phyloP scores from a whole-genome alignment of 116 monocot species.

The Trichopus zeylanicus region DNA sequence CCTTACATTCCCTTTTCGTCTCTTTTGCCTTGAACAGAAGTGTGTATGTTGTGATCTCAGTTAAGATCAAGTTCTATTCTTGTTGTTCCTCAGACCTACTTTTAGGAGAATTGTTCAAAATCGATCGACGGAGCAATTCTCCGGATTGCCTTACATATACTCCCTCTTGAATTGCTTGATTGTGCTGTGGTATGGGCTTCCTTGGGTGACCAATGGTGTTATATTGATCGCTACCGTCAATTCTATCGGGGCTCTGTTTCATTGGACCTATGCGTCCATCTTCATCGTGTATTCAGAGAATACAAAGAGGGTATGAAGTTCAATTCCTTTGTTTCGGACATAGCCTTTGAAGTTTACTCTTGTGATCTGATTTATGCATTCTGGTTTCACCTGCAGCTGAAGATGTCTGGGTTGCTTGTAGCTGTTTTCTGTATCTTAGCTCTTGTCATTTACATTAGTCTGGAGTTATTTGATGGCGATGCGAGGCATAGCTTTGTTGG shows the following conservation, averaged over 20 bases:
- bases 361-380: background rate
- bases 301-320: constrained; percentile 29
- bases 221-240: constrained; percentile 78
- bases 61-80: background rate
- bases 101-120: constrained; percentile 69
- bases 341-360: too few species aligned
- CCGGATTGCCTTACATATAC: constrained; percentile 83
- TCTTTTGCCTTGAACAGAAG: background rate
- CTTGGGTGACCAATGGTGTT: constrained; percentile 57
- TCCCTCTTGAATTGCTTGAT: constrained; percentile 81
- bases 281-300: constrained; percentile 62
- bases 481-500: constrained; percentile 67
- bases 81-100: constrained; percentile 51
- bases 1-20: background rate
- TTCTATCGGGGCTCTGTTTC: constrained; percentile 69
- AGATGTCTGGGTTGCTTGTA: constrained; percentile 48
- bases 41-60: background rate
- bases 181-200: constrained; percentile 81
- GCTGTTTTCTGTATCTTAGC: constrained; percentile 37
- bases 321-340: background rate
- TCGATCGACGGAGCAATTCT: constrained; percentile 81
- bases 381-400: constrained; percentile 41
- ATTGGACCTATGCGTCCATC: constrained; percentile 46
- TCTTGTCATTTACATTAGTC: constrained; percentile 47
- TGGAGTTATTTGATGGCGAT: constrained; percentile 35